Evolutionary conservation across 1,284 basidiomycete genomes (phyloP).

Genomic region (Rhizopogon parksii): DNA sequence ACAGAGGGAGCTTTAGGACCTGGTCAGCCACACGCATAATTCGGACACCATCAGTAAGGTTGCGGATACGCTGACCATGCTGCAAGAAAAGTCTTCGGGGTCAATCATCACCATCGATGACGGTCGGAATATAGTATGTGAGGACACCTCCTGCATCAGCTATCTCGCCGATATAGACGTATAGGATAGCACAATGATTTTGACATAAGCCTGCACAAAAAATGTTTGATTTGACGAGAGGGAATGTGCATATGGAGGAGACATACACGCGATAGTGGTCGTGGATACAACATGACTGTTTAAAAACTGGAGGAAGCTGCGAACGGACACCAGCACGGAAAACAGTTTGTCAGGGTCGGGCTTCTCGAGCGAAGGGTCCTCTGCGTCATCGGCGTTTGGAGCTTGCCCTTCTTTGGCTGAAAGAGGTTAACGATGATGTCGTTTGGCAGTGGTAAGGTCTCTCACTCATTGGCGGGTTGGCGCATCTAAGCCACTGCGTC

Average conservation of each 20-base stretch:
- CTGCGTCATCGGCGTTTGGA: constrained; percentile 29
- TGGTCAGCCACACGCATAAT: not conserved
- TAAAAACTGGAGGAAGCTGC: constrained; percentile 78
- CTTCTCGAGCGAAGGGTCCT: constrained; percentile 28
- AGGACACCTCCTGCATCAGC: constrained; percentile 79
- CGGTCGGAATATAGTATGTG: constrained; percentile 81
- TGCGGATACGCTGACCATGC: not conserved
- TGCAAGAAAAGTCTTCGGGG: not conserved
- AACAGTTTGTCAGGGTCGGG: constrained; percentile 52
- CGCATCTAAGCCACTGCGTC: constrained; percentile 73
- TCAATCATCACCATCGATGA: constrained; percentile 36
- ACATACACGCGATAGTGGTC: constrained; percentile 79
- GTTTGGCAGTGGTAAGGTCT: constrained; percentile 6
- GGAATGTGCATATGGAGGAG: not conserved
- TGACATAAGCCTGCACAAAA: constrained; percentile 66
- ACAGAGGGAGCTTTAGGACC: not conserved
- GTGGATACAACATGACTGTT: constrained; percentile 80
- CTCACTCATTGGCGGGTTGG: constrained; percentile 62
- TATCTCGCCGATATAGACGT: constrained; percentile 84
- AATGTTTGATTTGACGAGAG: not conserved
- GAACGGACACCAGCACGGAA: constrained; percentile 63
- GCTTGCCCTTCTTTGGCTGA: constrained; percentile 17
- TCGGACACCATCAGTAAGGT: too few relatives aligned
- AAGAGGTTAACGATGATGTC: not conserved
- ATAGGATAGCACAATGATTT: constrained; percentile 80